Evolutionary conservation across 2,329 filamentous ascomycete genomes (phyloP).

Genomic region (Chrysosporium keratinophilum): DNA sequence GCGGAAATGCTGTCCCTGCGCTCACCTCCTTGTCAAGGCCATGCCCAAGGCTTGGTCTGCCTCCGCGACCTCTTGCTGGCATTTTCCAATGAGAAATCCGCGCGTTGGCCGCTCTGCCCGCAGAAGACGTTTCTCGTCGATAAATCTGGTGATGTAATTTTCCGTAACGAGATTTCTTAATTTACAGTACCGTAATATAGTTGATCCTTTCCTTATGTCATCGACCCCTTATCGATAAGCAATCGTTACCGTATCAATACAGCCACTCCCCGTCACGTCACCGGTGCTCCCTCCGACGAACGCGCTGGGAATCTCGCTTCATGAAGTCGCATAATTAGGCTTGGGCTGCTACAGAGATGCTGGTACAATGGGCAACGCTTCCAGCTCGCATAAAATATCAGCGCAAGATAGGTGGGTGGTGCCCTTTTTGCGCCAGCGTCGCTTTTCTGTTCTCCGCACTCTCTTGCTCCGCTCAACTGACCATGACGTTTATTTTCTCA

Average conservation of each 20-base stretch:
- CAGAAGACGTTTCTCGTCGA: not conserved
- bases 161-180: not conserved
- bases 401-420: slow-evolving; percentile 70
- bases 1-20: not conserved
- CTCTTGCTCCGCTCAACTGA: not conserved
- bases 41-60: slow-evolving; percentile 41
- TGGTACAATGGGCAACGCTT: slow-evolving; percentile 52
- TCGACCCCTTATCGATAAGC: slow-evolving; percentile 13
- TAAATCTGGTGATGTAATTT: not conserved
- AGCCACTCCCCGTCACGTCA: not conserved
- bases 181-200: slow-evolving; percentile 2
- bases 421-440: not conserved
- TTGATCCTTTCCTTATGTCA: not conserved
- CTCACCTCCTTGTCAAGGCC: slow-evolving; percentile 54
- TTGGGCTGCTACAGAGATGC: slow-evolving; percentile 22
- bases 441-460: not conserved
- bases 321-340: not conserved
- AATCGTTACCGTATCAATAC: slow-evolving; percentile 4
- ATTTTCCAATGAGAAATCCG: slow-evolving; percentile 21
- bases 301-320: not conserved
- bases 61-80: slow-evolving; percentile 32
- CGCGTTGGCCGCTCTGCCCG: not conserved
- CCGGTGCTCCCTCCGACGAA: not conserved
- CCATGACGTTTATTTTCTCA: slow-evolving; percentile 29
- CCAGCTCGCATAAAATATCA: slow-evolving; percentile 56